phyloP scores from a whole-genome alignment of 129 eudicot species.

The Solidago caesia region DNA sequence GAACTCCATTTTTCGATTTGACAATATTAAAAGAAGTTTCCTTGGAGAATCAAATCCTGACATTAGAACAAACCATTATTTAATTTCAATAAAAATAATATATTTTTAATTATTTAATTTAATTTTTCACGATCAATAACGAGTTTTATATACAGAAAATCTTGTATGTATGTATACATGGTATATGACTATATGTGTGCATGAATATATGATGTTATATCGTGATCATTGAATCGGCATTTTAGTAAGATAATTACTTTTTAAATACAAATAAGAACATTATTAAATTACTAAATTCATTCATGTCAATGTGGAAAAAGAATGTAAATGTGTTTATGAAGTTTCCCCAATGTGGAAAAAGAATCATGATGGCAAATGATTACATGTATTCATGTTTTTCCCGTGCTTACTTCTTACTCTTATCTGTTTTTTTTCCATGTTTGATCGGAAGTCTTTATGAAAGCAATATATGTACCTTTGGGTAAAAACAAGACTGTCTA shows the following conservation, averaged over 20 bases:
- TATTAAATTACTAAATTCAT: not conserved
- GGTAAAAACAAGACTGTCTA: too few species aligned
- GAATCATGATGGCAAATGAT: conserved; percentile 23
- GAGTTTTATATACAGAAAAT: not conserved
- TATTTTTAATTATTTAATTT: not conserved
- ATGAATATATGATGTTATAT: not conserved
- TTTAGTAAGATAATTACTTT: not conserved
- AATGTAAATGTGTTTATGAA: conserved; percentile 23
- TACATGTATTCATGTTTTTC: not conserved
- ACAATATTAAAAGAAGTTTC: not conserved
- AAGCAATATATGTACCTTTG: too few species aligned
- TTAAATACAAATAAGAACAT: too few species aligned
- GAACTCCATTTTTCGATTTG: not conserved
- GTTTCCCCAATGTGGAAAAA: conserved; percentile 12
- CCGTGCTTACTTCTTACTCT: too few species aligned
- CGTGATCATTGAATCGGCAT: not conserved
- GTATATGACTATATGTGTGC: too few species aligned
- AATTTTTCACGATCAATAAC: not conserved
- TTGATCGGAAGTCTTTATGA: too few species aligned
- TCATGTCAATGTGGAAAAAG: not conserved
- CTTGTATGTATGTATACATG: not conserved
- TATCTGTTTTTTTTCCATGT: too few species aligned
- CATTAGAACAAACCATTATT: not conserved
- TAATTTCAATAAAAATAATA: not conserved
- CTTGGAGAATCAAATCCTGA: conserved; percentile 7